Conservation (phyloP, 768 basidiomycete genomes). For the Phylloporus rhodoxanthus region DNA sequence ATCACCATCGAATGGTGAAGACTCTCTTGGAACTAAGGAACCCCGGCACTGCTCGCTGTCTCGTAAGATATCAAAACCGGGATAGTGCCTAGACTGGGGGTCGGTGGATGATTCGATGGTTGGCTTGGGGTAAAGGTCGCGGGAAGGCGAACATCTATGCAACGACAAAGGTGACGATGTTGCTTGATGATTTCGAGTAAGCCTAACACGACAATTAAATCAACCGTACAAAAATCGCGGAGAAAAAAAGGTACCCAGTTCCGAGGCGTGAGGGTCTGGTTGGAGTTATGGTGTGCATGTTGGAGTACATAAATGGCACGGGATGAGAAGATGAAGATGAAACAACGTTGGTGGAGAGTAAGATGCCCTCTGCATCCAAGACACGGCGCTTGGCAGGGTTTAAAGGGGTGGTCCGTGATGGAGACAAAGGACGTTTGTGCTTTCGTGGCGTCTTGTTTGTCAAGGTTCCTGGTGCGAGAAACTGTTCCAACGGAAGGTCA, state of each 20-base stretch:
- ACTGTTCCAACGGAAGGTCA: constrained; percentile 55
- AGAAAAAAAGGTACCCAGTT: constrained; percentile 27
- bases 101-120: constrained; percentile 39
- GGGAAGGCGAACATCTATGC: constrained; percentile 9
- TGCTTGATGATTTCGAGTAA: constrained; percentile 9
- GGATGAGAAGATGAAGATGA: constrained; percentile 5
- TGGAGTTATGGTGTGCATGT: constrained; percentile 23
- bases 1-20: constrained; percentile 1
- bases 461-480: constrained; percentile 35
- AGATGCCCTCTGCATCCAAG: constrained; percentile 48
- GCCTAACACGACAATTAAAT: constrained; percentile 27
- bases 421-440: constrained; percentile 61
- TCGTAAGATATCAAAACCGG: constrained; percentile 56
- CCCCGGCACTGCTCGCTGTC: constrained; percentile 31
- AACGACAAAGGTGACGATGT: constrained; percentile 11
- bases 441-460: constrained; percentile 25
- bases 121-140: constrained; percentile 24
- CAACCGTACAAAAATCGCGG: constrained; percentile 24
- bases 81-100: constrained; percentile 58
- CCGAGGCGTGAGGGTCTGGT: constrained; percentile 30
- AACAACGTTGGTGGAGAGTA: constrained; percentile 25
- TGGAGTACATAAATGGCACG: constrained; percentile 29
- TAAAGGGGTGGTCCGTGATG: constrained; percentile 41
- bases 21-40: not conserved
- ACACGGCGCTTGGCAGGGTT: constrained; percentile 69